These are phyloP conservation scores for Dothideomycetes sp. DNA, from an alignment of 2,329 filamentous ascomycete species.

Conservation along the genomic window DNA sequence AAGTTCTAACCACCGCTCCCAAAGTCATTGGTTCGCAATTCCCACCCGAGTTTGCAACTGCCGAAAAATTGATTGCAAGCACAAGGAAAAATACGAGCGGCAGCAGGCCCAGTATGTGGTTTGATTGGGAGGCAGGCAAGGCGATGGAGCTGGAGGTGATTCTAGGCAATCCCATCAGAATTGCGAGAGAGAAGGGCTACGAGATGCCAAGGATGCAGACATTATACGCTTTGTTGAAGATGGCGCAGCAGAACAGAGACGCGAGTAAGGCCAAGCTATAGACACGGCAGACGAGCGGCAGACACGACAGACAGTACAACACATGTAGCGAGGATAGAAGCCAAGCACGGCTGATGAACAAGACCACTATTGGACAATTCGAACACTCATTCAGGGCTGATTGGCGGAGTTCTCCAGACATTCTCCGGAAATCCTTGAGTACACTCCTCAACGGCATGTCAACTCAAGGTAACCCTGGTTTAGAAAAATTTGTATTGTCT, in stretches of 20 bases:
- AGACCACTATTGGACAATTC: no score
- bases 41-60: slow-evolving; percentile 50
- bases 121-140: slow-evolving; percentile 59
- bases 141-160: slow-evolving; percentile 65
- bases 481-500: no score
- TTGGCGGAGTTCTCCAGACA: no score
- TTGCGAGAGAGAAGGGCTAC: slow-evolving; percentile 53
- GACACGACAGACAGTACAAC: no score
- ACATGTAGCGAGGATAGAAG: no score
- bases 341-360: no score
- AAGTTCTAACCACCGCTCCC: slow-evolving; percentile 57
- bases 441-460: no score
- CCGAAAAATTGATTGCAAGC: slow-evolving; percentile 54
- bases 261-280: neutral
- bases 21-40: slow-evolving; percentile 54
- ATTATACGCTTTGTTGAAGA: slow-evolving; percentile 56
- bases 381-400: no score
- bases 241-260: slow-evolving; percentile 49
- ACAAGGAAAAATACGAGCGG: slow-evolving; percentile 54
- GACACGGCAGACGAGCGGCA: neutral
- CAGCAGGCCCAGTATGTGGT: slow-evolving; percentile 54
- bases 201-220: slow-evolving; percentile 59
- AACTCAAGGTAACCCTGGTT: no score
- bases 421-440: no score
- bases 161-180: slow-evolving; percentile 59